Evolutionary conservation across 352 stramenopile genomes (phyloP).

Genomic region (Pythium myriotylum): DNA sequence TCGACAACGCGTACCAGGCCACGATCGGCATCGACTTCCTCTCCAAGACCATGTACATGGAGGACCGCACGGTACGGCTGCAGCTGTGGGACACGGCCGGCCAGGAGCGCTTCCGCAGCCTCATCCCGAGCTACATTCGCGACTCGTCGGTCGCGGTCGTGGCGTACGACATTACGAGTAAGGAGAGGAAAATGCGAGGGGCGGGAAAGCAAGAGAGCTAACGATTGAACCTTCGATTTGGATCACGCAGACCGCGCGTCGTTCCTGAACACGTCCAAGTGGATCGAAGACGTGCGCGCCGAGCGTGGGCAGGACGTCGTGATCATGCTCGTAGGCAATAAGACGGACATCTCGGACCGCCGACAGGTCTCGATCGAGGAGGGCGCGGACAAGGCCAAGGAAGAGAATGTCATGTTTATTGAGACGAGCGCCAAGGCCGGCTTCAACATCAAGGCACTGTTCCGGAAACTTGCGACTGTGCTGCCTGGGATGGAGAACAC

Average conservation of each 20-base stretch:
- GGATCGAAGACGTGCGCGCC: constrained; percentile 98
- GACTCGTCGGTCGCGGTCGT: constrained; percentile 99
- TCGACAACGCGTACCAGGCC: constrained; percentile 97
- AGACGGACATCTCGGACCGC: constrained; percentile 99
- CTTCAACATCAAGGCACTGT: constrained; percentile 99
- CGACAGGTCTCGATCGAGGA: constrained; percentile 97
- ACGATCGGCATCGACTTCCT: constrained; percentile 99
- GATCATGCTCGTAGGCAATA: constrained; percentile 99
- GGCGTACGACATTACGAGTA: constrained; percentile 99
- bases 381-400: constrained; percentile 96
- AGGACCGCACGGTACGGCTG: constrained; percentile 97
- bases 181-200: constrained; percentile 17
- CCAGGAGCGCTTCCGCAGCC: constrained; percentile 95
- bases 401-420: constrained; percentile 99
- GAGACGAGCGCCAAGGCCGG: constrained; percentile 98
- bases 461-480: constrained; percentile 98
- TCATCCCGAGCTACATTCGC: constrained; percentile 97
- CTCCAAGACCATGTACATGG: constrained; percentile 99
- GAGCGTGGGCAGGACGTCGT: constrained; percentile 99
- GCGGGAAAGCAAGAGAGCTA: background rate
- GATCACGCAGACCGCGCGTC: constrained; percentile 94
- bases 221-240: background rate
- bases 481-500: constrained; percentile 96
- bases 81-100: constrained; percentile 99
- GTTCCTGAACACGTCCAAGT: constrained; percentile 99